Evolutionary conservation across 2,329 filamentous ascomycete species (phyloP).

Genomic region (Lachnellula hyalina): DNA sequence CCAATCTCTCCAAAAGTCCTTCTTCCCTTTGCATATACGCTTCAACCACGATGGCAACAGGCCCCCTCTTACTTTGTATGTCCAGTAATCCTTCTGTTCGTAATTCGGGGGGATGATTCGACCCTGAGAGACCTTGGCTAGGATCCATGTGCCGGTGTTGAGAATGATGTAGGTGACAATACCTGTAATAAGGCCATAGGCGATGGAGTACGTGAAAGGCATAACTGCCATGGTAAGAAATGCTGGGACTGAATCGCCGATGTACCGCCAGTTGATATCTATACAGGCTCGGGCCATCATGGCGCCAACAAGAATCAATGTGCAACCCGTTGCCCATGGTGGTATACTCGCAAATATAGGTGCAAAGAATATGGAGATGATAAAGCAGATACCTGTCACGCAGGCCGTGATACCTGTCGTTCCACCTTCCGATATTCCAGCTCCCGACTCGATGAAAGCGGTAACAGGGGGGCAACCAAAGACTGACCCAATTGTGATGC

Average conservation of each 20-base stretch:
- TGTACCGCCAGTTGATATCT: conserved; percentile 85
- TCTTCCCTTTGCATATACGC: conserved; percentile 47
- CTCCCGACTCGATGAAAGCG: conserved; percentile 83
- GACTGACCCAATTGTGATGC: conserved; percentile 74
- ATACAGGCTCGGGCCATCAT: conserved; percentile 76
- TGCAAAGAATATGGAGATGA: conserved; percentile 83
- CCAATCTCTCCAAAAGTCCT: conserved; percentile 24
- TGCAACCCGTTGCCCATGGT: conserved; percentile 83
- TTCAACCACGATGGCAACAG: conserved; percentile 68
- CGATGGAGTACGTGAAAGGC: conserved; percentile 87
- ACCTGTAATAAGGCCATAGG: conserved; percentile 76
- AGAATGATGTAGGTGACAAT: conserved; percentile 72
- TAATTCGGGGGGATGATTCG: conserved; percentile 71
- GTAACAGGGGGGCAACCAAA: conserved; percentile 78
- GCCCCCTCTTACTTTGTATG: conserved; percentile 69
- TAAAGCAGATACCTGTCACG: conserved; percentile 73
- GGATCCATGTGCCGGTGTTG: conserved; percentile 64
- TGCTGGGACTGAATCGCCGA: conserved; percentile 77
- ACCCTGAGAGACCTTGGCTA: conserved; percentile 62
- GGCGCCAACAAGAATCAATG: conserved; percentile 80
- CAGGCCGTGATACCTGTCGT: conserved; percentile 81
- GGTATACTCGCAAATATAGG: conserved; percentile 88
- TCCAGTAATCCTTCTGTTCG: conserved; percentile 74
- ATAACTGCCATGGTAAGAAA: conserved; percentile 81
- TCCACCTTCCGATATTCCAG: conserved; percentile 82